Evolutionary conservation across 164 flowering plant genomes (phyloP).

Genomic region (Protea cynaroides): DNA sequence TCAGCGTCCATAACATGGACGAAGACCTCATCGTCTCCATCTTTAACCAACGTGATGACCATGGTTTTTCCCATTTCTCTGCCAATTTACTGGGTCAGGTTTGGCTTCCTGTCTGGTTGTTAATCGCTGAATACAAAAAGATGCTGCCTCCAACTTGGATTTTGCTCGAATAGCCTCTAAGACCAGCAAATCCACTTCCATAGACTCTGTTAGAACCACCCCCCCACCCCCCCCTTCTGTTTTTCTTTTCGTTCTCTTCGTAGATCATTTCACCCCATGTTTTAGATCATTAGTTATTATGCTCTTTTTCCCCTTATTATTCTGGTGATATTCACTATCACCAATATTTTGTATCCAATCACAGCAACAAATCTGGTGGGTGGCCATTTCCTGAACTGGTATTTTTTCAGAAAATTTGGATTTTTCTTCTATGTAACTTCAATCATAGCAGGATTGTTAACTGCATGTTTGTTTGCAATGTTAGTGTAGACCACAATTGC

Average conservation of each 20-base stretch:
- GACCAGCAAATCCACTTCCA: conserved; percentile 22
- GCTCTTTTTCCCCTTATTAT: too few species aligned
- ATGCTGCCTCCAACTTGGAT: conserved; percentile 77
- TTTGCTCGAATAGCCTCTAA: conserved; percentile 37
- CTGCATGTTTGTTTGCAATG: too few species aligned
- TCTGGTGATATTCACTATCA: too few species aligned
- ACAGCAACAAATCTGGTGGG: too few species aligned
- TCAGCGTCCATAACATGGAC: conserved; percentile 39
- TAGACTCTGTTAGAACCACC: conserved; percentile 50
- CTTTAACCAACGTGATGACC: conserved; percentile 22
- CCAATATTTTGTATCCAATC: too few species aligned
- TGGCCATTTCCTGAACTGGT: too few species aligned
- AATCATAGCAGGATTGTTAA: too few species aligned
- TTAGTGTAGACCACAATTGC: too few species aligned
- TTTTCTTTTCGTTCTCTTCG: too few species aligned
- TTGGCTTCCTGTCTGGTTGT: conserved; percentile 46
- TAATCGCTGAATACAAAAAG: conserved; percentile 38
- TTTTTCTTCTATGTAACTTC: too few species aligned
- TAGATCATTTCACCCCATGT: too few species aligned
- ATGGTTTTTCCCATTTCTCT: conserved; percentile 24
- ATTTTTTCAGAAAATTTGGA: too few species aligned
- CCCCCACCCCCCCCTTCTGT: not conserved
- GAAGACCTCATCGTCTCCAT: conserved; percentile 56
- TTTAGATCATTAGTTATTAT: not conserved
- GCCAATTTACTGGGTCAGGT: conserved; percentile 52